These are phyloP conservation scores for Vaccinium darrowii DNA, from an alignment of 148 eudicot genomes.

Conservation along the genomic window DNA sequence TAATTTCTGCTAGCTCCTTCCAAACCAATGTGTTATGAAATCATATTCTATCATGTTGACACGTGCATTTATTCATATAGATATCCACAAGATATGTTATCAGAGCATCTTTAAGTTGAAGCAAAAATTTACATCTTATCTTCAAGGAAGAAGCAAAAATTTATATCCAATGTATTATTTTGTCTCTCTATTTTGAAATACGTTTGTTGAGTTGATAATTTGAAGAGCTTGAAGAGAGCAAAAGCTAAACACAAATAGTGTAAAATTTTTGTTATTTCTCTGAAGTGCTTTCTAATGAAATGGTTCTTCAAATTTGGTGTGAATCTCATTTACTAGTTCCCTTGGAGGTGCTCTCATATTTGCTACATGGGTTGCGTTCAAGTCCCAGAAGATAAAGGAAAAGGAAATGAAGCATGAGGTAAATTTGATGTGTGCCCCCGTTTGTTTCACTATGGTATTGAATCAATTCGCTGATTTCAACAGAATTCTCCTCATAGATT, in stretches of 20 bases:
- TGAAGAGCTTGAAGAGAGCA: background rate
- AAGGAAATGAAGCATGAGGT: background rate
- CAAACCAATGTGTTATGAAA: background rate
- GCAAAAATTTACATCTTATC: background rate
- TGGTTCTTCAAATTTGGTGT: background rate
- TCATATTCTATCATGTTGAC: background rate
- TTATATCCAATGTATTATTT: too few species aligned
- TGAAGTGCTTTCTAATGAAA: background rate
- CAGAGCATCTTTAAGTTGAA: background rate
- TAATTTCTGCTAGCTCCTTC: background rate
- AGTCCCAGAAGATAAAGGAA: background rate
- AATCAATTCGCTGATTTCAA: too few species aligned
- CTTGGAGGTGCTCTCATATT: background rate
- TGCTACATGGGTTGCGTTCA: background rate
- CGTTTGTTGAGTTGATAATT: background rate
- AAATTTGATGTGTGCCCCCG: background rate
- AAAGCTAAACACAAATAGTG: background rate
- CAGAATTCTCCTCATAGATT: too few species aligned
- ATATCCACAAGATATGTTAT: background rate
- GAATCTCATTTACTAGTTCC: background rate
- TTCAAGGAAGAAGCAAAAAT: too few species aligned
- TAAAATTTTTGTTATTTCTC: too few species aligned
- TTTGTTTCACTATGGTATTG: background rate
- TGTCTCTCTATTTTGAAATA: background rate
- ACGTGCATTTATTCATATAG: background rate